phyloP scores from a whole-genome alignment of 805 yeast genomes.

The Lipomyces sp. region DNA sequence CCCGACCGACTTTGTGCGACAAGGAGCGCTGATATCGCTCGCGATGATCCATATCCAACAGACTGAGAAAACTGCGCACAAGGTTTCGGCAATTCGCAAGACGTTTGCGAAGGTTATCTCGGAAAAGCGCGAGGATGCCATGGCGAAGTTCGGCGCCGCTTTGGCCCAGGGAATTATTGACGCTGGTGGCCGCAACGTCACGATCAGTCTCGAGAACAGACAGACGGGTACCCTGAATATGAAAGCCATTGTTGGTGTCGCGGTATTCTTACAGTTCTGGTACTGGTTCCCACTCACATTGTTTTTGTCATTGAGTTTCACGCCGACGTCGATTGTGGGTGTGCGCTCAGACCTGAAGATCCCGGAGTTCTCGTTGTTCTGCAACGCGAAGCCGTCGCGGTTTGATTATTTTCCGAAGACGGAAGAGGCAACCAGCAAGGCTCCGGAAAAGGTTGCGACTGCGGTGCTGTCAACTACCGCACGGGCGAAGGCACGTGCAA shows the following conservation, averaged over 20 bases:
- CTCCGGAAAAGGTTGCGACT: slow-evolving; percentile 82
- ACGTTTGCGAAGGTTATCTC: slow-evolving; percentile 70
- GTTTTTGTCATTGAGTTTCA: slow-evolving; percentile 83
- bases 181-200: slow-evolving; percentile 98
- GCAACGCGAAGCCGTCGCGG: slow-evolving; percentile 73
- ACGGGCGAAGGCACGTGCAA: slow-evolving; percentile 90
- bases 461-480: slow-evolving; percentile 94
- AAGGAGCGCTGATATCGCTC: slow-evolving; percentile 90
- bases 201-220: slow-evolving; percentile 81
- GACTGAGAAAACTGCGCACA: slow-evolving; percentile 77
- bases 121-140: slow-evolving; percentile 90
- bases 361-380: slow-evolving; percentile 76
- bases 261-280: slow-evolving; percentile 92
- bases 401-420: slow-evolving; percentile 88
- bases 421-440: slow-evolving; percentile 74
- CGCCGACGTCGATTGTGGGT: slow-evolving; percentile 88
- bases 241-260: slow-evolving; percentile 87
- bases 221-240: slow-evolving; percentile 88
- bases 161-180: slow-evolving; percentile 95
- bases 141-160: slow-evolving; percentile 97
- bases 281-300: slow-evolving; percentile 98
- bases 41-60: slow-evolving; percentile 88
- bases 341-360: slow-evolving; percentile 79
- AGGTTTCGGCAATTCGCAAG: slow-evolving; percentile 73
- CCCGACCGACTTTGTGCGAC: slow-evolving; percentile 95